Conservation (phyloP, 2,329 filamentous ascomycete genomes). For the Colletotrichum tofieldiae region DNA sequence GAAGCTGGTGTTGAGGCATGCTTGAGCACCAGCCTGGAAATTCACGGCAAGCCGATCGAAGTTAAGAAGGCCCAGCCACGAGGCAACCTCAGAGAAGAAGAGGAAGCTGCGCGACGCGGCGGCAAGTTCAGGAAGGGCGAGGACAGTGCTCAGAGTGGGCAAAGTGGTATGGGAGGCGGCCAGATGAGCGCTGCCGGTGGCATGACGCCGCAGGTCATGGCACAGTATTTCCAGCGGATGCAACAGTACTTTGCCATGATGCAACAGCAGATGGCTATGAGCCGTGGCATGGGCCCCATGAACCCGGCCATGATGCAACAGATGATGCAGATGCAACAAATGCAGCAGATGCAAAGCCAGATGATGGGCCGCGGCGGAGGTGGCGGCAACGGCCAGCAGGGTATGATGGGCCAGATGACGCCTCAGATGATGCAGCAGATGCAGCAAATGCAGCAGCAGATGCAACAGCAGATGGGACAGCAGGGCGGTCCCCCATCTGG, state of each 20-base stretch:
- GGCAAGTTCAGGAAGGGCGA: slow-evolving; percentile 72
- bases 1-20: slow-evolving; percentile 95
- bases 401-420: slow-evolving; percentile 61
- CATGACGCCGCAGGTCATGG: slow-evolving; percentile 98
- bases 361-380: slow-evolving; percentile 63
- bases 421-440: slow-evolving; percentile 75
- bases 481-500: slow-evolving; percentile 38
- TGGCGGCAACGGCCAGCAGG: slow-evolving; percentile 54
- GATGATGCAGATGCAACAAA: slow-evolving; percentile 81
- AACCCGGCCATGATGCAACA: slow-evolving; percentile 84
- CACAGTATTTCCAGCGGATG: slow-evolving; percentile 98
- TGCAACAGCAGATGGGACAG: slow-evolving; percentile 52
- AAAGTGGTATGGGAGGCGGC: slow-evolving; percentile 53
- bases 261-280: slow-evolving; percentile 94
- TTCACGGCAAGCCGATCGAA: slow-evolving; percentile 96
- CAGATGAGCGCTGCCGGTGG: slow-evolving; percentile 67
- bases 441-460: slow-evolving; percentile 70
- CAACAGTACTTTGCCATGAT: slow-evolving; percentile 97
- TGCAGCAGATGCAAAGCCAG: slow-evolving; percentile 67
- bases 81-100: slow-evolving; percentile 93
- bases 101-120: slow-evolving; percentile 77
- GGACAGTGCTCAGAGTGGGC: slow-evolving; percentile 53
- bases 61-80: slow-evolving; percentile 98
- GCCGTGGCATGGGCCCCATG: slow-evolving; percentile 76
- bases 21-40: slow-evolving; percentile 87